A percentile compares a stretch with the other conserved stretches of the same genome.
These are phyloP conservation scores for Globisporangium spinosum DNA, from an alignment of 352 stramenopile genomes.

Conservation along the genomic window DNA sequence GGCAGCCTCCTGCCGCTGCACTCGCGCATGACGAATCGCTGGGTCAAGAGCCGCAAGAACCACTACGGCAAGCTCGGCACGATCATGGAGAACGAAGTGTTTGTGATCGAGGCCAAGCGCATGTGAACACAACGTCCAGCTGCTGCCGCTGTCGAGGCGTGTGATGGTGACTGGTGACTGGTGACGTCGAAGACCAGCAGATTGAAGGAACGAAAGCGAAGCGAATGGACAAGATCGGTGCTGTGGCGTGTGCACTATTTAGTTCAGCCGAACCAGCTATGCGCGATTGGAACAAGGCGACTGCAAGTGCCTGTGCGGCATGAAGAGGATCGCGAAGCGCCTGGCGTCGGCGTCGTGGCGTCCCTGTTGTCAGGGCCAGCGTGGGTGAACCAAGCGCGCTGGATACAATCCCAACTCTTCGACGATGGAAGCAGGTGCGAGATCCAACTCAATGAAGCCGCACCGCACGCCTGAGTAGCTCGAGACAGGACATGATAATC, in stretches of 20 bases:
- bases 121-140: conserved; percentile 27
- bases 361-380: neutral
- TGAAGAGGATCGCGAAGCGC: neutral
- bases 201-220: neutral
- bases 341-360: neutral
- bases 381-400: neutral
- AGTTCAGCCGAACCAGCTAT: neutral
- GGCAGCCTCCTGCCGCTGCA: conserved; percentile 39
- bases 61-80: conserved; percentile 67
- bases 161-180: neutral
- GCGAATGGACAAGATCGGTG: neutral
- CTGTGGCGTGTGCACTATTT: neutral
- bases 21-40: conserved; percentile 49
- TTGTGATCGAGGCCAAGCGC: conserved; percentile 60
- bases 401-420: neutral
- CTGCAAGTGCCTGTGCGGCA: neutral
- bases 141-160: neutral
- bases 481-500: neutral
- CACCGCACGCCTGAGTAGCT: neutral
- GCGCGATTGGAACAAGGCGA: neutral
- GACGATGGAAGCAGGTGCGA: neutral
- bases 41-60: conserved; percentile 56
- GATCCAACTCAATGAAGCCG: neutral
- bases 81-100: conserved; percentile 66
- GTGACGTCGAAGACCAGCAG: neutral